phyloP scores from a whole-genome alignment of 805 yeast species.

The Saccharomycopsis babjevae region DNA sequence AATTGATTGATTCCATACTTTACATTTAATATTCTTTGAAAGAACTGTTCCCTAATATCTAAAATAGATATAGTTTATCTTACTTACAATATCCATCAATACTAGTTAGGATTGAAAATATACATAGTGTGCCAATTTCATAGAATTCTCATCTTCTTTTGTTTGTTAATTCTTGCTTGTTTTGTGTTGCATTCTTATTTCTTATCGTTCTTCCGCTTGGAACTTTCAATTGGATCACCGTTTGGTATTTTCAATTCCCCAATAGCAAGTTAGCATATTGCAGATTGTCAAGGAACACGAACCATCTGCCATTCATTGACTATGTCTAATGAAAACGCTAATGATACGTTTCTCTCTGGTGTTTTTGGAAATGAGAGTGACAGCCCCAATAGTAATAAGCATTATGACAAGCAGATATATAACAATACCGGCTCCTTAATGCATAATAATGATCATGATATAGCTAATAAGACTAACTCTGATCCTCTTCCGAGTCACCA shows the following conservation, averaged over 20 bases:
- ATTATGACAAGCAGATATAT: background rate
- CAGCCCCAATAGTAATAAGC: background rate
- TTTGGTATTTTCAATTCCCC: background rate
- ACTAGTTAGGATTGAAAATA: background rate
- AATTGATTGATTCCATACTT: background rate
- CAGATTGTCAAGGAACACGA: background rate
- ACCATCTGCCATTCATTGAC: background rate
- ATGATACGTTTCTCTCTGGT: background rate
- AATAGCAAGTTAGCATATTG: background rate
- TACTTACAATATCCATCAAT: background rate
- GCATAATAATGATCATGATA: background rate
- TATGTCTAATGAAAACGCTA: background rate
- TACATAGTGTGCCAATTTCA: too few species aligned
- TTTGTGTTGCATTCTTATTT: too few species aligned
- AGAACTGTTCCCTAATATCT: too few species aligned
- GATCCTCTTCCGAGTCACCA: background rate
- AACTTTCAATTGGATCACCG: background rate
- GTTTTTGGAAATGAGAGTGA: background rate
- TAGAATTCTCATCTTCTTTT: too few species aligned
- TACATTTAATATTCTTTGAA: background rate
- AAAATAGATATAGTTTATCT: background rate
- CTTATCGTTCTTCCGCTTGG: background rate
- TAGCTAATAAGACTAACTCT: background rate
- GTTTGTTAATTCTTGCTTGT: too few species aligned
- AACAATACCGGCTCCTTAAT: background rate